Evolutionary conservation across 495 filamentous ascomycete genomes (phyloP).

Genomic region (Thermochaetoides thermophila): DNA sequence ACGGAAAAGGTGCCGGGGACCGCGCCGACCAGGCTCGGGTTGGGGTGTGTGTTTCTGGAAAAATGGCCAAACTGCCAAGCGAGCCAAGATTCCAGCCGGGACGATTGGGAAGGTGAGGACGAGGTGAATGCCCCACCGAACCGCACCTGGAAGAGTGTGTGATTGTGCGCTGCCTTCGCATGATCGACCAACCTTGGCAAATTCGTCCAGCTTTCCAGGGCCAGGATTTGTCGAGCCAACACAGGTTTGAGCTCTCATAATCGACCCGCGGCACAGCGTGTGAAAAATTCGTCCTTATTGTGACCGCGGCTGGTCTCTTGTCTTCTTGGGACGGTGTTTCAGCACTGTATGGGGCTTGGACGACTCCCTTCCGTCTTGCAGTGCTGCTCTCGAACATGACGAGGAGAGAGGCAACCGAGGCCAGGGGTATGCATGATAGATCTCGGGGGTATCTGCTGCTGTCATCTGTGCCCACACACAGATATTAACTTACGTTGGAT

Average conservation of each 20-base stretch:
- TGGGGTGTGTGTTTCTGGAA: conserved; percentile 22
- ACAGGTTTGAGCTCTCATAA: not conserved
- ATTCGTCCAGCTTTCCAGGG: conserved; percentile 4
- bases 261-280: conserved; percentile 21
- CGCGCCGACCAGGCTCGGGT: conserved; percentile 9
- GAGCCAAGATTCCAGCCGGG: conserved; percentile 9
- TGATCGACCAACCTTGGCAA: conserved; percentile 12
- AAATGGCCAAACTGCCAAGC: conserved; percentile 14
- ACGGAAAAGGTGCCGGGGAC: conserved; percentile 10
- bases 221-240: conserved; percentile 17
- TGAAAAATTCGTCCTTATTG: conserved; percentile 18
- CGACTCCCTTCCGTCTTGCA: conserved; percentile 1
- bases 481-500: no score
- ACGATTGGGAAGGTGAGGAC: conserved; percentile 17
- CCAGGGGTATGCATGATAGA: not conserved
- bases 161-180: conserved; percentile 11
- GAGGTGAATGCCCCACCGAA: conserved; percentile 13
- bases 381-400: no score
- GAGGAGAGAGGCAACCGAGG: not conserved
- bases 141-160: conserved; percentile 8
- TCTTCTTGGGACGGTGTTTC: not conserved
- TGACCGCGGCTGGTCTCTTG: conserved; percentile 4
- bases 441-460: no score
- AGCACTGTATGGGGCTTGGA: conserved; percentile 10
- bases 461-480: no score